Evolutionary conservation across 257 asterid genomes (phyloP).

Genomic region (Lantana camara): DNA sequence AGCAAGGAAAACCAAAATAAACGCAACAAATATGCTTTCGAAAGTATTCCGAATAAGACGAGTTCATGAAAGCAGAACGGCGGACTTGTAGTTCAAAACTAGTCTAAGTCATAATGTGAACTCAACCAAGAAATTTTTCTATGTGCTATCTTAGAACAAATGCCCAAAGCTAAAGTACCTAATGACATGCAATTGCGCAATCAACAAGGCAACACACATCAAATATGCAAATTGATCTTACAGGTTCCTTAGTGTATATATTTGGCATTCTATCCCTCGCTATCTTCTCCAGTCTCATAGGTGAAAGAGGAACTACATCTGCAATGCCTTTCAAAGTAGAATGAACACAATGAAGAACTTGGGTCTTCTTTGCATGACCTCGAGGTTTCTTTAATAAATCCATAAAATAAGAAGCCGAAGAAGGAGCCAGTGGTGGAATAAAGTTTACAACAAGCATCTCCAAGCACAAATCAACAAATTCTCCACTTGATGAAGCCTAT

Average conservation of each 20-base stretch:
- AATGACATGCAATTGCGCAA: conserved; percentile 8
- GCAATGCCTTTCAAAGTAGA: conserved; percentile 64
- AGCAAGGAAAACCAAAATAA: too few relatives aligned
- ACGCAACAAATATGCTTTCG: too few relatives aligned
- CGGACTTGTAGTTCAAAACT: too few relatives aligned
- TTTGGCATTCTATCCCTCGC: conserved; percentile 67
- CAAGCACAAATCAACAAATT: conserved; percentile 75
- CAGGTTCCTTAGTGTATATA: conserved; percentile 50
- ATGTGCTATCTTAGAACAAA: neutral
- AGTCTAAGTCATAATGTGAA: too few relatives aligned
- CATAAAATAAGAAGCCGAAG: conserved; percentile 38
- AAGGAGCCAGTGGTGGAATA: conserved; percentile 51
- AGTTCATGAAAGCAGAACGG: too few relatives aligned
- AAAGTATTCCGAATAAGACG: too few relatives aligned
- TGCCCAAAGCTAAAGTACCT: too few relatives aligned
- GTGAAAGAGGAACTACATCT: conserved; percentile 74
- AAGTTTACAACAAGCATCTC: conserved; percentile 81
- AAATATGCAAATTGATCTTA: conserved; percentile 35
- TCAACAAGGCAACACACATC: conserved; percentile 2
- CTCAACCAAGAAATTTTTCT: too few relatives aligned
- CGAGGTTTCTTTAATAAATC: conserved; percentile 56
- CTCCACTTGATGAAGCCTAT: conserved; percentile 84
- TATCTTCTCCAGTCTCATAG: conserved; percentile 69
- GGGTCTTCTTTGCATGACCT: conserved; percentile 64
- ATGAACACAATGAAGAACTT: conserved; percentile 83